Base-by-base conservation (phyloP, 164 flowering plant genomes). In the Chimonanthus praecox region DNA sequence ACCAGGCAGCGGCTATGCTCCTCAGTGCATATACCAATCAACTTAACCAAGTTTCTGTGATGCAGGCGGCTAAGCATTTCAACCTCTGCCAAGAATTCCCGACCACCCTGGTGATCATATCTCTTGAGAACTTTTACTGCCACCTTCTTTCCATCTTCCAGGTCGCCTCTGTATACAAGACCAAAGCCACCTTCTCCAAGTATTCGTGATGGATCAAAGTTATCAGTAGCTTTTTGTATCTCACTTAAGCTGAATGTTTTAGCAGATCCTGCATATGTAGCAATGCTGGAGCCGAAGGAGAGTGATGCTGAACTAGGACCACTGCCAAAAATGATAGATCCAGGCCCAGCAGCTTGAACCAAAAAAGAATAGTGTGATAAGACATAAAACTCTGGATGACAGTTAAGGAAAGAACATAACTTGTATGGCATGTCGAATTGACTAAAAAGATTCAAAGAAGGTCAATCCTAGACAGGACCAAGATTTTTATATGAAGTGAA, bases 171-270 rank as follows among this genome's bases (percentile, higher is more conserved):
- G 70, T 91, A 91, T 49, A 94, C 99, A 81, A 81, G 89, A 49
- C 99, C 99, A 81, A 94, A 94, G 10, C 99, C 99, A 74, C 99
- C 99, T 84, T 94, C 99, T 18, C 99, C 99, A 50, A 94, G 83
- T 80, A 94, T 71, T 81, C 85, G 85, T 64, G 88, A 75, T 72
- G 69, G 80, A 68, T 87, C 78, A 71, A 92, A 92, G 78, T 84
- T 85, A 76, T 84, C 82, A 63, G 99, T 92, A 50, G 97, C 95
- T 78, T 72, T 91, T 73, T 88, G 88, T 62, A 94, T 83, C 43
- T 94, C 99, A 71, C 67, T 73, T 15, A 87, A 73, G 78, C 84
- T 85, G 79, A 88, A 92, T 44, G 96, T 88, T 83, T 82, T 91
- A 43, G 97, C 94, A 47, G 97, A 83, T 71, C 94, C 97, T 18